phyloP scores from a whole-genome alignment of 164 flowering plant species.

The Cinnamomum chago region DNA sequence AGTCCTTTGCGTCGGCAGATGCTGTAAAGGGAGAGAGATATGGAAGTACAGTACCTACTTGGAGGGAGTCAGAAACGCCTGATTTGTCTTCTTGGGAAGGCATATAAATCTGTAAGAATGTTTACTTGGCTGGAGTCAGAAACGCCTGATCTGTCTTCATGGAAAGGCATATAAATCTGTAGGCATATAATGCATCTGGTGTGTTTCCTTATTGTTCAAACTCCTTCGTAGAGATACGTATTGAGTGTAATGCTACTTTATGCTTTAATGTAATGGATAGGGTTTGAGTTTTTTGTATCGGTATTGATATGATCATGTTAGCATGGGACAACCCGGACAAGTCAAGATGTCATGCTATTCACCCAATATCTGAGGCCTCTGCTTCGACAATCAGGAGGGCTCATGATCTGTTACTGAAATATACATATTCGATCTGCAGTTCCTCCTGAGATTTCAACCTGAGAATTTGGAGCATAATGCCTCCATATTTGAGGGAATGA shows the following conservation, averaged over 20 bases:
- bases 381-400: too few relatives aligned
- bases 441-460: conserved; percentile 25
- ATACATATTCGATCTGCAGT: conserved; percentile 13
- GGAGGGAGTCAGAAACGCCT: conserved; percentile 23
- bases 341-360: not conserved
- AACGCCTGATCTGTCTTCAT: conserved; percentile 25
- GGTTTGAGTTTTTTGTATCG: too few relatives aligned
- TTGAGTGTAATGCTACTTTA: not conserved
- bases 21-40: conserved; percentile 29
- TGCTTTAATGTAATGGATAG: too few relatives aligned
- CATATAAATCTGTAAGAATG: not conserved
- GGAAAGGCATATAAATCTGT: conserved; percentile 15
- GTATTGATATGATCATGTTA: too few relatives aligned
- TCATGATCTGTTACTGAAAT: not conserved
- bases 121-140: conserved; percentile 19
- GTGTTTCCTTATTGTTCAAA: not conserved
- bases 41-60: not conserved
- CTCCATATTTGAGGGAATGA: conserved; percentile 22
- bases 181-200: not conserved
- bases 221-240: not conserved
- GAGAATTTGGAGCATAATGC: conserved; percentile 37
- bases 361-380: too few relatives aligned
- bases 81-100: conserved; percentile 25
- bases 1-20: conserved; percentile 21
- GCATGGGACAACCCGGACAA: not conserved